These are phyloP conservation scores for Salix suchowensis DNA, from an alignment of 345 rosid species.

Conservation along the genomic window DNA sequence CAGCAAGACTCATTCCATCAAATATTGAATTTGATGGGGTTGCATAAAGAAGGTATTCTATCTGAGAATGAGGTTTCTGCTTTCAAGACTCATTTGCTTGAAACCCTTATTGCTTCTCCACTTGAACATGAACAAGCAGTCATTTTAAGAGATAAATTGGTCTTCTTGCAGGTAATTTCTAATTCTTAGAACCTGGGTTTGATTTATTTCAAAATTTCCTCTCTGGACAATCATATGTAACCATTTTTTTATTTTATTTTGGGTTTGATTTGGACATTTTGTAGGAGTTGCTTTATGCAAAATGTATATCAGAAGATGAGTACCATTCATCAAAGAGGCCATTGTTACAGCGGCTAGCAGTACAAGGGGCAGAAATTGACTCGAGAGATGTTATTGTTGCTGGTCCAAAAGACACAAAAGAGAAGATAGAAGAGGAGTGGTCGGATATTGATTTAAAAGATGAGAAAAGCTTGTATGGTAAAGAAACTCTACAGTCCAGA, in stretches of 20 bases:
- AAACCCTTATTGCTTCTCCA: slow-evolving; percentile 53
- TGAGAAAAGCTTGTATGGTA: slow-evolving; percentile 31
- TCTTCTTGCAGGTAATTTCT: slow-evolving; percentile 58
- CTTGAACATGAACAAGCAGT: slow-evolving; percentile 44
- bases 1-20: slow-evolving; percentile 78
- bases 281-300: slow-evolving; percentile 64
- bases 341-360: slow-evolving; percentile 58
- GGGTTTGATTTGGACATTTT: neutral
- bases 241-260: neutral
- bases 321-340: slow-evolving; percentile 76
- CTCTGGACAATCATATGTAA: neutral
- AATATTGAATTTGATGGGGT: slow-evolving; percentile 64
- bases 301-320: slow-evolving; percentile 63
- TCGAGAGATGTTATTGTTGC: slow-evolving; percentile 47
- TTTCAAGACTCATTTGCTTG: slow-evolving; percentile 56
- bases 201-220: neutral
- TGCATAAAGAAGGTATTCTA: slow-evolving; percentile 63
- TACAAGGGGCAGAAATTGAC: slow-evolving; percentile 68
- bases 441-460: slow-evolving; percentile 64
- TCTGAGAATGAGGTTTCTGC: slow-evolving; percentile 49
- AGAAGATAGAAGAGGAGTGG: slow-evolving; percentile 58
- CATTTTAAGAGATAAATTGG: slow-evolving; percentile 56
- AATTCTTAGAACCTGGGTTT: neutral
- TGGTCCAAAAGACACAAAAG: slow-evolving; percentile 27
- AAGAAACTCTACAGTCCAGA: slow-evolving; percentile 32